Evolutionary conservation across 352 stramenopile genomes (phyloP).

Genomic region (Phytophthora citricola): DNA sequence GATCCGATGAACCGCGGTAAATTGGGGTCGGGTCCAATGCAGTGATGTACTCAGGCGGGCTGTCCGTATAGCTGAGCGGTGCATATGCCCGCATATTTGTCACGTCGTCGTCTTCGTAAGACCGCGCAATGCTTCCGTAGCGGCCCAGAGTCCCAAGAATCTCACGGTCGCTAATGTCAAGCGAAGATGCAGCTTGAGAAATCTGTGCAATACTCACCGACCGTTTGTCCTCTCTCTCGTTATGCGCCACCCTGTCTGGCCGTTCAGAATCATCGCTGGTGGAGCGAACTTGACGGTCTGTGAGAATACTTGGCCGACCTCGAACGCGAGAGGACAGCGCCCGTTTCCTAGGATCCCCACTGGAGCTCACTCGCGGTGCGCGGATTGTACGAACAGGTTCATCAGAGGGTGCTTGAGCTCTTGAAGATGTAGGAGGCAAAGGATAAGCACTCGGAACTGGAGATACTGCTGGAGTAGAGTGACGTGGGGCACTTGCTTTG

Average conservation of each 20-base stretch:
- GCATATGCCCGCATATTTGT: conserved; percentile 45
- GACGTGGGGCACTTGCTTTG: conserved; percentile 10
- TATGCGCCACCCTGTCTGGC: conserved; percentile 22
- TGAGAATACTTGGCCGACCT: conserved; percentile 19
- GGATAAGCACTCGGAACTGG: conserved; percentile 1
- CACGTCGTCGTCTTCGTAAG: conserved; percentile 44
- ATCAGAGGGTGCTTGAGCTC: not conserved
- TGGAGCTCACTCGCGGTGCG: not conserved
- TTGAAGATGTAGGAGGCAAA: not conserved
- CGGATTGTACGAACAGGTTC: conserved; percentile 1
- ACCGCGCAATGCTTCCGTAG: conserved; percentile 41
- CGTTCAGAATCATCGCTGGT: conserved; percentile 9
- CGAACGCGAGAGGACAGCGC: conserved; percentile 31
- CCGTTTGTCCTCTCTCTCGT: conserved; percentile 20
- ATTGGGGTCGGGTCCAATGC: conserved; percentile 40
- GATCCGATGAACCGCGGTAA: conserved; percentile 43
- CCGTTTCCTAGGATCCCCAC: conserved; percentile 32
- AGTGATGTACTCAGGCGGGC: conserved; percentile 42
- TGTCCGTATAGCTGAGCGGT: conserved; percentile 33
- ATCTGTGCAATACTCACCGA: conserved; percentile 26
- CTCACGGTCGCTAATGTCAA: conserved; percentile 46
- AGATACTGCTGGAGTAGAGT: not conserved
- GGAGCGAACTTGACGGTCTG: conserved; percentile 26
- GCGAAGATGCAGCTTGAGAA: conserved; percentile 37
- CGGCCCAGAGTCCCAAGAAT: conserved; percentile 47